These are phyloP conservation scores for Pseudopediastrum boryanum DNA, from an alignment of 139 green algal genomes.

Conservation along the genomic window DNA sequence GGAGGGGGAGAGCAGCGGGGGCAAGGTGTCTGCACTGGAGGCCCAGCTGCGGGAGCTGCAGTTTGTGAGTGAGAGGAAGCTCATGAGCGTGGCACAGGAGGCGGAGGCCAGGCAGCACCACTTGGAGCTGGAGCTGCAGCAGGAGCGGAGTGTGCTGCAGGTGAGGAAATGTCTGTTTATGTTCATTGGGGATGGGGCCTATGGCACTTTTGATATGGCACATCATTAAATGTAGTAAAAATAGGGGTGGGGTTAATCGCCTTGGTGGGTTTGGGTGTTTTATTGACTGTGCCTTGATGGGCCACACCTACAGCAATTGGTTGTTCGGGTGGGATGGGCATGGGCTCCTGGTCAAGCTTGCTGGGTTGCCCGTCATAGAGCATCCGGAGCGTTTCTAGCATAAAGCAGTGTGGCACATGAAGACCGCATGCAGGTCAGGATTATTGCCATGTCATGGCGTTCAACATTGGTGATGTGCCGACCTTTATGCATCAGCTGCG, in stretches of 20 bases:
- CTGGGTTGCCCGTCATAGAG: too few species aligned
- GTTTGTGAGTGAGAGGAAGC: slow-evolving; percentile 29
- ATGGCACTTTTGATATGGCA: not conserved
- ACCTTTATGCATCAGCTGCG: too few species aligned
- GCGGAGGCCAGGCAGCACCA: slow-evolving; percentile 3
- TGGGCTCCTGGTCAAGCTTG: too few species aligned
- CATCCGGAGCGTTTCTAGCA: too few species aligned
- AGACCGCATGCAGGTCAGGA: too few species aligned
- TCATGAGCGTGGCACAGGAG: slow-evolving; percentile 18
- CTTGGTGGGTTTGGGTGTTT: not conserved
- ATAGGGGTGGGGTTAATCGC: not conserved
- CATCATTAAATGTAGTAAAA: too few species aligned
- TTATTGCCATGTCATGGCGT: too few species aligned
- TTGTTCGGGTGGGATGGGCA: not conserved
- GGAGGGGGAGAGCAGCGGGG: not conserved
- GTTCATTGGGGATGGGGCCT: not conserved
- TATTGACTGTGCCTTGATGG: not conserved
- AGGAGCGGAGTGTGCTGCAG: slow-evolving; percentile 21
- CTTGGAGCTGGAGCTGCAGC: not conserved
- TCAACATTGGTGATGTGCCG: too few species aligned
- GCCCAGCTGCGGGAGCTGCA: slow-evolving; percentile 21
- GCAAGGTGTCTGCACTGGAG: slow-evolving; percentile 20
- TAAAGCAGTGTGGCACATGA: too few species aligned
- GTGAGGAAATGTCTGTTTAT: not conserved
- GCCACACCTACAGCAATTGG: not conserved